Evolutionary conservation across 2,329 filamentous ascomycete genomes (phyloP), one percentile per base, ranked within the genome.

Genomic region (Calonectria multiphialidica): DNA sequence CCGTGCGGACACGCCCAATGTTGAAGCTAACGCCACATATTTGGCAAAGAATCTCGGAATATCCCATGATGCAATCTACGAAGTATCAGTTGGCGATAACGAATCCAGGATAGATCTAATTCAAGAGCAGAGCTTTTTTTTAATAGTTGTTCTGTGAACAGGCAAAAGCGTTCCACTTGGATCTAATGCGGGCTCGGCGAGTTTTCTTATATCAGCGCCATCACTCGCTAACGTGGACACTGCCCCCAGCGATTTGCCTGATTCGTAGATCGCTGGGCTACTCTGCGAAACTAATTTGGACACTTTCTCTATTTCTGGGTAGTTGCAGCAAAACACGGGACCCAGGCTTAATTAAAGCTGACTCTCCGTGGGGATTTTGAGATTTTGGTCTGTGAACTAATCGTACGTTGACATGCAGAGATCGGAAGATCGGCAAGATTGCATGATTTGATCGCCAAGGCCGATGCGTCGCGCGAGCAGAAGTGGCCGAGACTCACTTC

Each of bases 21-120:
- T 80, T 81, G 71, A 79, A 81, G 23, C 78, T 80, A 18, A 82
- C 78, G 35, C 76, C 75, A 42, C 79, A 80, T 16, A 80, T 71
- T 10, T 79, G 76, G 70, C 79, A 80, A 28, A 70, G 45, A 7
- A 76, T 50, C 61, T 79, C 77, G 8, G 59, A 72, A 45, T 74
- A 72, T 23, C 66, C 69, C 74, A 75, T 75, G 2, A 18, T 40
- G 8, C 13, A 28, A 2, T 6, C 12, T 16, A 15, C 18, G 9
- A n/a, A 23, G 9, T 50, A 59, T 40, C 16, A 37, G 18, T 25
- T 40, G 21, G 21, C 8, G n/a, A 23, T 7, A 30, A 2, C 4
- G 3, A 25, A 40, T 9, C 21, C 7, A 5, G 13, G 23, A 57
- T 21, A 13, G 9, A 33, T 12, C 4, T 8, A 15, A 57, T 25